These are phyloP conservation scores for Funneliformis geosporum DNA, from an alignment of 192 early-diverging fungal genomes.

Conservation along the genomic window DNA sequence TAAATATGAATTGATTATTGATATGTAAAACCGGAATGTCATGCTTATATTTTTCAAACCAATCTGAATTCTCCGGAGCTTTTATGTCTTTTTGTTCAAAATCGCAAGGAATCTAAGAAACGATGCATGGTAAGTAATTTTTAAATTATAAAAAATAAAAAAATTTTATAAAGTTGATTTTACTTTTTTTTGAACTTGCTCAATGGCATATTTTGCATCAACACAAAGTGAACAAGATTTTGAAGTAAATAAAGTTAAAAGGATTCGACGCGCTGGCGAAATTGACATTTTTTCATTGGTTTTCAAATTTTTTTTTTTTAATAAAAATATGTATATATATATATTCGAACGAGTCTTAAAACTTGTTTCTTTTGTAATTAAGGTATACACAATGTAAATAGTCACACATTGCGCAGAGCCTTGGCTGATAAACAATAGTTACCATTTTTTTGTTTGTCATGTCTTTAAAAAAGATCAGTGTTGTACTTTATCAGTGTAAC, in stretches of 20 bases:
- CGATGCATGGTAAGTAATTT: neutral
- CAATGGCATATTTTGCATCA: neutral
- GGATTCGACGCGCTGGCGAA: neutral
- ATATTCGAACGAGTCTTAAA: neutral
- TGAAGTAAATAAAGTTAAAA: slow-evolving; percentile 16
- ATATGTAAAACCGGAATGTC: slow-evolving; percentile 49
- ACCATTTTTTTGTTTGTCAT: neutral
- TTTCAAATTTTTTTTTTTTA: neutral
- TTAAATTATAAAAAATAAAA: neutral
- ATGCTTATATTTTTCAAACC: slow-evolving; percentile 43
- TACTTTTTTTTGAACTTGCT: neutral
- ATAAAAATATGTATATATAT: neutral
- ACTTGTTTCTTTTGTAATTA: neutral
- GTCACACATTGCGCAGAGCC: neutral
- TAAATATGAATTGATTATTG: slow-evolving; percentile 43
- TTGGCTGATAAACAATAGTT: neutral
- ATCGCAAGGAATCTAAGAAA: slow-evolving; percentile 17
- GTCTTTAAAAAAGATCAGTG: neutral
- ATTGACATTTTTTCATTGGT: neutral
- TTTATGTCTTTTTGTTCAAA: slow-evolving; percentile 28
- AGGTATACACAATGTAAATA: neutral
- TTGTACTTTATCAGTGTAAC: neutral
- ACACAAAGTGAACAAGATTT: slow-evolving; percentile 10
- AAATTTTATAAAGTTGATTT: neutral
- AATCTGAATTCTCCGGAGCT: neutral